Conservation (phyloP, 2,329 filamentous ascomycete genomes). For the Fusarium algeriense region DNA sequence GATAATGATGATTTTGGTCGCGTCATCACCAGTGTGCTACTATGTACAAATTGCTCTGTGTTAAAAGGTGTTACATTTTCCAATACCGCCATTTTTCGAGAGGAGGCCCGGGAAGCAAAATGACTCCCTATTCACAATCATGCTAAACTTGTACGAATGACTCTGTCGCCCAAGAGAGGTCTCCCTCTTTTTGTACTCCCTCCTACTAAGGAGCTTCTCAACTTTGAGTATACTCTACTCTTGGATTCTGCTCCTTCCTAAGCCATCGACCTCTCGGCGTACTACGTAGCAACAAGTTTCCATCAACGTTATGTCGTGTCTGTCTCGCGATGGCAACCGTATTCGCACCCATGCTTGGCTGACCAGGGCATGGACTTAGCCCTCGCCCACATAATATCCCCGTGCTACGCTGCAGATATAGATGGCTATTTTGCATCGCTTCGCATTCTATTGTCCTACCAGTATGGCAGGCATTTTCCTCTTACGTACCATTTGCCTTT, state of each 20-base stretch:
- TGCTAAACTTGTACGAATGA: background rate
- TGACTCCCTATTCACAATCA: background rate
- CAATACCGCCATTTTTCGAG: background rate
- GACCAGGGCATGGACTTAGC: slow-evolving; percentile 18
- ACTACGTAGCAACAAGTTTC: slow-evolving; percentile 8
- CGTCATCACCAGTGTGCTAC: slow-evolving; percentile 32
- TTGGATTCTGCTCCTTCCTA: background rate
- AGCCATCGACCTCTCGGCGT: background rate
- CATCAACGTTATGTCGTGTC: slow-evolving; percentile 15
- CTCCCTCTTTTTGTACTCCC: too few species aligned
- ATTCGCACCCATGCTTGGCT: slow-evolving; percentile 37
- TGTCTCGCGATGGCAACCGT: slow-evolving; percentile 33
- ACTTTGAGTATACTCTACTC: too few species aligned
- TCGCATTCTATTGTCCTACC: background rate
- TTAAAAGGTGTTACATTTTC: slow-evolving; percentile 3
- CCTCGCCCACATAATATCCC: slow-evolving; percentile 23
- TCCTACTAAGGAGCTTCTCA: background rate
- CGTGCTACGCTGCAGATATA: slow-evolving; percentile 23
- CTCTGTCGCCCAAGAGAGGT: too few species aligned
- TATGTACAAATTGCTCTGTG: background rate
- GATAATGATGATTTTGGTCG: slow-evolving; percentile 35
- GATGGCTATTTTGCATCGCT: slow-evolving; percentile 12
- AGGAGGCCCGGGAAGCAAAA: too few species aligned
- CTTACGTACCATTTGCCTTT: background rate
- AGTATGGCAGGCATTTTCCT: background rate